These are phyloP conservation scores for Aspergillus neoniger DNA, from an alignment of 2,329 filamentous ascomycete species.

Conservation along the genomic window DNA sequence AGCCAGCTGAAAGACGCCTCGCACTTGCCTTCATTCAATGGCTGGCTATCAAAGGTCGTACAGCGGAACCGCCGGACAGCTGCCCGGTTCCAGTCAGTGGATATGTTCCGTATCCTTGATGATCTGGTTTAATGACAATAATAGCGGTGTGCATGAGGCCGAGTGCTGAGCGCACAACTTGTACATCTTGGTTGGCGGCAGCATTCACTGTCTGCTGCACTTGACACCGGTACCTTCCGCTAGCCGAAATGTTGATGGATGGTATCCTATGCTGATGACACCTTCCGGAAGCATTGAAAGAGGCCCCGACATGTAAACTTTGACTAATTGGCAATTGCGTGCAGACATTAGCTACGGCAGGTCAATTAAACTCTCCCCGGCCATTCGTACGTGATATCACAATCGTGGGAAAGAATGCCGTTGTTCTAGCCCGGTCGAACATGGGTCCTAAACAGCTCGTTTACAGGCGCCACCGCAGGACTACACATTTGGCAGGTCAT, in stretches of 20 bases:
- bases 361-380: background rate
- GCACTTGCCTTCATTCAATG: background rate
- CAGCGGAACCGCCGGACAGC: conserved; percentile 2
- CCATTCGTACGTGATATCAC: conserved; percentile 7
- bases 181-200: conserved; percentile 5
- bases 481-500: conserved; percentile 2
- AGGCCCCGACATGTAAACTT: background rate
- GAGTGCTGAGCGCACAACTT: conserved; percentile 11
- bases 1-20: background rate
- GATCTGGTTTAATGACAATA: background rate
- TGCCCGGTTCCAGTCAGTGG: background rate
- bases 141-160: conserved; percentile 18
- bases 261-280: background rate
- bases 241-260: background rate
- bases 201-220: background rate
- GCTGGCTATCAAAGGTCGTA: background rate
- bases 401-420: conserved; percentile 11
- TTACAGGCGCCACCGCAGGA: conserved; percentile 7
- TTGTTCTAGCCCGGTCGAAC: conserved; percentile 12
- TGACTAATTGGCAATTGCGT: background rate
- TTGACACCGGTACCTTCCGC: background rate
- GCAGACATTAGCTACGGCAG: background rate
- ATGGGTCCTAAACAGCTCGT: conserved; percentile 6
- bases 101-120: background rate
- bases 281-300: background rate